Percentiles rank a stretch among this genome's conserved stretches.
Evolutionary conservation across 1,284 basidiomycete genomes (phyloP).

Genomic region (Abortiporus biennis): DNA sequence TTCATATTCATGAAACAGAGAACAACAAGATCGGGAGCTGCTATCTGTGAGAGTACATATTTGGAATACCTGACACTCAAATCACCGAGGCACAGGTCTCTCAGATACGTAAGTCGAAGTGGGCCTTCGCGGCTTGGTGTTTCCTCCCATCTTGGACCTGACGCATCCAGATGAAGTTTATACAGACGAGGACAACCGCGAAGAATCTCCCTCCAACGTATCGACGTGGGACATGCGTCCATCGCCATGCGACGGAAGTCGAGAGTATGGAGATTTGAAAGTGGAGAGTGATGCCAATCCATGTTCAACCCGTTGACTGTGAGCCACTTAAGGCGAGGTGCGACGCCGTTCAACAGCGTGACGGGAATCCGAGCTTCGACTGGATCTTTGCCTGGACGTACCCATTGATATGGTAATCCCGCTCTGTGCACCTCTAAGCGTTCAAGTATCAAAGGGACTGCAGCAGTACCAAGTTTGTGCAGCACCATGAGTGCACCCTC

Average conservation of each 20-base stretch:
- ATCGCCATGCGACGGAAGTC: slow-evolving; percentile 55
- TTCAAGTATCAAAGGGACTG: slow-evolving; percentile 36
- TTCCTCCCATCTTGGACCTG: slow-evolving; percentile 38
- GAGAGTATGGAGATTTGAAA: slow-evolving; percentile 48
- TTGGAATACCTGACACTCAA: slow-evolving; percentile 39
- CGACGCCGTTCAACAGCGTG: slow-evolving; percentile 40
- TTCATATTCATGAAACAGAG: slow-evolving; percentile 46
- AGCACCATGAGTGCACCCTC: slow-evolving; percentile 42
- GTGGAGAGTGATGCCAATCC: slow-evolving; percentile 41
- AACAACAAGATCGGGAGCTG: slow-evolving; percentile 39
- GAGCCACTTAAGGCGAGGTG: slow-evolving; percentile 38
- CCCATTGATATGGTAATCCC: slow-evolving; percentile 22
- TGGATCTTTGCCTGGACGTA: slow-evolving; percentile 18
- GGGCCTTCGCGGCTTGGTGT: slow-evolving; percentile 19
- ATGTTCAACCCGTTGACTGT: slow-evolving; percentile 49
- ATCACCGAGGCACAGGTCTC: slow-evolving; percentile 47
- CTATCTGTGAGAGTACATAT: slow-evolving; percentile 38
- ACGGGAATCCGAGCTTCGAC: slow-evolving; percentile 17
- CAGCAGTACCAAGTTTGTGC: slow-evolving; percentile 35
- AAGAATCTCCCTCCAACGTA: slow-evolving; percentile 47
- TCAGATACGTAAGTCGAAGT: slow-evolving; percentile 39
- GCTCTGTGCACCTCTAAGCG: slow-evolving; percentile 54
- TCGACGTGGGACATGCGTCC: slow-evolving; percentile 38
- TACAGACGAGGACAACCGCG: slow-evolving; percentile 37
- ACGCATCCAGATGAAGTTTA: slow-evolving; percentile 52